Percentiles rank a stretch among this genome's conserved stretches.
Conservation (phyloP, 139 green algal species). For the Nannochloris sp. region DNA sequence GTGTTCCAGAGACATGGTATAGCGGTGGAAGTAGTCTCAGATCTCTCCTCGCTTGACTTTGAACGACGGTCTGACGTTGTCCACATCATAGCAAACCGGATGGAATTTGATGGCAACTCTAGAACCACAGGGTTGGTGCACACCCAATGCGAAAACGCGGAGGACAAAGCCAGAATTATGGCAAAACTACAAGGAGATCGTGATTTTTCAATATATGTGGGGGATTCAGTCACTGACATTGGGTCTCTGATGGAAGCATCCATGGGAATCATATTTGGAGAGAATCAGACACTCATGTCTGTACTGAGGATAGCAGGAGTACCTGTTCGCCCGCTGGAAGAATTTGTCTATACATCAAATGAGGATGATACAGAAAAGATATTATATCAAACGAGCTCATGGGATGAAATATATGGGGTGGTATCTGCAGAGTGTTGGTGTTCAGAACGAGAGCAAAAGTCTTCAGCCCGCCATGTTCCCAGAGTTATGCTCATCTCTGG, state of each 20-base stretch:
- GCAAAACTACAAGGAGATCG: conserved; percentile 22
- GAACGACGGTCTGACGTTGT: background rate
- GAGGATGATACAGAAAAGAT: background rate
- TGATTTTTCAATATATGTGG: conserved; percentile 38
- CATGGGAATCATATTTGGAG: conserved; percentile 61
- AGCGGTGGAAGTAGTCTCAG: conserved; percentile 13
- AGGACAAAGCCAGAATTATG: conserved; percentile 48
- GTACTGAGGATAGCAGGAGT: conserved; percentile 22
- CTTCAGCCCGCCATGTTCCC: conserved; percentile 25
- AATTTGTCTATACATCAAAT: background rate
- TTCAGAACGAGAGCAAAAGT: background rate
- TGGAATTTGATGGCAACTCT: conserved; percentile 25
- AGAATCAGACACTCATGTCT: conserved; percentile 38
- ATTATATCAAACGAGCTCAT: conserved; percentile 37
- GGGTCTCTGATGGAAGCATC: conserved; percentile 46
- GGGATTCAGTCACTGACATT: conserved; percentile 51
- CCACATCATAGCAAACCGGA: conserved; percentile 34
- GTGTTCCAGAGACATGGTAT: conserved; percentile 28
- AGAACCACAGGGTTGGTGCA: conserved; percentile 40
- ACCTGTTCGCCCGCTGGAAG: background rate
- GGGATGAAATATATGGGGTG: conserved; percentile 42
- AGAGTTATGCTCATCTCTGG: conserved; percentile 75
- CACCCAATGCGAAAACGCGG: conserved; percentile 31
- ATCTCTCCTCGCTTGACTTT: background rate
- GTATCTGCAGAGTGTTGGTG: conserved; percentile 28